Conservation (phyloP, 495 filamentous ascomycete species). For the Penicillium verhagenii region DNA sequence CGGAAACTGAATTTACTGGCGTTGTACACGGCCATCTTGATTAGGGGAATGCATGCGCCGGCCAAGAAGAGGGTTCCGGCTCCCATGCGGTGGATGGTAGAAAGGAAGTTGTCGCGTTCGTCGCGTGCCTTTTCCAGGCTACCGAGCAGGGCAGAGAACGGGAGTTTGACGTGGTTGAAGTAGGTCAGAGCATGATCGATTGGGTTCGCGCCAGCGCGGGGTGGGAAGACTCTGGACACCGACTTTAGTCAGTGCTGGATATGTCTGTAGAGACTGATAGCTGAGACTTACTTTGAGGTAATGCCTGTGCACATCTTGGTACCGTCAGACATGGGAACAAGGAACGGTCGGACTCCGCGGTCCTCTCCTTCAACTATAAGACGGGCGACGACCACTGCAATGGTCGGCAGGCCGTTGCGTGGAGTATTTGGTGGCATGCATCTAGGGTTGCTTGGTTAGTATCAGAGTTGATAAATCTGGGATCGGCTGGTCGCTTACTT, state of each 20-base stretch:
- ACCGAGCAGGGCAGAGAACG: slow-evolving; percentile 24
- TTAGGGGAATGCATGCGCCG: slow-evolving; percentile 20
- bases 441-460: slow-evolving; percentile 8
- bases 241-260: background rate
- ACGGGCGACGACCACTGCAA: slow-evolving; percentile 32
- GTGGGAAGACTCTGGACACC: background rate
- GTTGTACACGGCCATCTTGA: slow-evolving; percentile 24
- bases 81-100: slow-evolving; percentile 25
- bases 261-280: background rate
- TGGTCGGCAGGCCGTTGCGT: slow-evolving; percentile 18
- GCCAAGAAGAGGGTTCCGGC: slow-evolving; percentile 29
- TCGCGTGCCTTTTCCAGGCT: slow-evolving; percentile 12
- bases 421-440: slow-evolving; percentile 36
- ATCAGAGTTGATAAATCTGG: background rate
- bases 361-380: slow-evolving; percentile 25
- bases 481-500: slow-evolving; percentile 15
- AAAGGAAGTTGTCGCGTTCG: slow-evolving; percentile 25
- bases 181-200: slow-evolving; percentile 33
- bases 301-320: slow-evolving; percentile 25
- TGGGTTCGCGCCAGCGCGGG: slow-evolving; percentile 24
- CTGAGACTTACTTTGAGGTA: slow-evolving; percentile 12
- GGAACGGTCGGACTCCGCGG: slow-evolving; percentile 26
- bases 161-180: slow-evolving; percentile 29
- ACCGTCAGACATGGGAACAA: slow-evolving; percentile 26
- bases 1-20: slow-evolving; percentile 31